These are phyloP conservation scores for Ustilago xerochloae DNA, from an alignment of 1,284 basidiomycete genomes.

Conservation along the genomic window DNA sequence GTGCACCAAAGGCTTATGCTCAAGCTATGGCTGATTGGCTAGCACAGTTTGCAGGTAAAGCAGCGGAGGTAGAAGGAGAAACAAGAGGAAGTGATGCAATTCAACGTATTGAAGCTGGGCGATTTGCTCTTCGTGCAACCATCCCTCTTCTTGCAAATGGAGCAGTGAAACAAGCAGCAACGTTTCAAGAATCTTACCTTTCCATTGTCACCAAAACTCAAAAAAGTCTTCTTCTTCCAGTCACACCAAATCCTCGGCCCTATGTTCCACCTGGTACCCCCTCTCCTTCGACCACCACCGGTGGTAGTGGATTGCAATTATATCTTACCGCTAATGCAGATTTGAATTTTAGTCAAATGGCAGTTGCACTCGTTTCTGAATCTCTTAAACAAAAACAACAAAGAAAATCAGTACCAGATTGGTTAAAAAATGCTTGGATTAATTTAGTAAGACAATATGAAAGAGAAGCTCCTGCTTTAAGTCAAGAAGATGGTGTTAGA, in stretches of 20 bases:
- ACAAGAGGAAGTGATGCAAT: conserved; percentile 29
- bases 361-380: conserved; percentile 53
- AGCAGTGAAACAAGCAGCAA: conserved; percentile 20
- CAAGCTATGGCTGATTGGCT: conserved; percentile 60
- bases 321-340: conserved; percentile 62
- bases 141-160: conserved; percentile 48
- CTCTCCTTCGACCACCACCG: conserved; percentile 15
- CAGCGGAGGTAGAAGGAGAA: conserved; percentile 39
- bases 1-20: conserved; percentile 47
- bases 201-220: conserved; percentile 36
- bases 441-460: conserved; percentile 50
- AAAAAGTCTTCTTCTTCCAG: conserved; percentile 58
- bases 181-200: conserved; percentile 54
- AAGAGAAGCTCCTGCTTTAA: conserved; percentile 42
- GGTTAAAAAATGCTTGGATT: conserved; percentile 45
- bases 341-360: conserved; percentile 65
- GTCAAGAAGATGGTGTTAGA: conserved; percentile 38
- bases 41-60: conserved; percentile 29
- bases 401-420: conserved; percentile 24
- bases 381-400: conserved; percentile 12
- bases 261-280: conserved; percentile 53
- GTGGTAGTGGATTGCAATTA: conserved; percentile 25
- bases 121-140: conserved; percentile 52
- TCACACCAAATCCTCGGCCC: conserved; percentile 63
- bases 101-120: conserved; percentile 52